These are phyloP conservation scores for Yarrowia yakushimensis DNA, from an alignment of 805 yeast species.

Conservation along the genomic window DNA sequence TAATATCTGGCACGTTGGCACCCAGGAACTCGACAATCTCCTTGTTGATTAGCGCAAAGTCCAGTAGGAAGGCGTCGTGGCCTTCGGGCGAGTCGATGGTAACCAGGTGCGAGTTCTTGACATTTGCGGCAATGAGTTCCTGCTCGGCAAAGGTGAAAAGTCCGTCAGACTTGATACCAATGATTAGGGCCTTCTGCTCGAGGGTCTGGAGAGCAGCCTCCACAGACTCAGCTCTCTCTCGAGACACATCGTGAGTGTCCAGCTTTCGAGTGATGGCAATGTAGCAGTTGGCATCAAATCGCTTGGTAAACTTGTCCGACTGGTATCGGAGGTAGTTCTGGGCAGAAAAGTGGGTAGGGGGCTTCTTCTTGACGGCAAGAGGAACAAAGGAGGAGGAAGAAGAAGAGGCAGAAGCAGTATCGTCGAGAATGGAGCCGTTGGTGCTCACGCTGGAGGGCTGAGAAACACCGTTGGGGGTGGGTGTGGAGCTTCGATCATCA, in stretches of 20 bases:
- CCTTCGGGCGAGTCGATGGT: constrained; percentile 91
- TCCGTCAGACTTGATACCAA: constrained; percentile 91
- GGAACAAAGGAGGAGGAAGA: constrained; percentile 2
- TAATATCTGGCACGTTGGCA: constrained; percentile 55
- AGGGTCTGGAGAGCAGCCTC: constrained; percentile 57
- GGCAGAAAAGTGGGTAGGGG: constrained; percentile 78
- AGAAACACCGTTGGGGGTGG: not conserved
- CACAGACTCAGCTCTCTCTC: constrained; percentile 57
- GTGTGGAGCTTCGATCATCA: not conserved
- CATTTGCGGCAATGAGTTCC: constrained; percentile 68
- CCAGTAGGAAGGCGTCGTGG: constrained; percentile 93
- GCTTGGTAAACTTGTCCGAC: constrained; percentile 79
- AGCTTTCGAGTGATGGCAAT: constrained; percentile 88
- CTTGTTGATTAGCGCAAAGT: constrained; percentile 76
- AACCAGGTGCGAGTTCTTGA: constrained; percentile 66
- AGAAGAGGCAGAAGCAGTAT: constrained; percentile 28
- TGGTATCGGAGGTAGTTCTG: constrained; percentile 93
- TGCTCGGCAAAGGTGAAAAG: constrained; percentile 90
- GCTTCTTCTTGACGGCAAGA: constrained; percentile 30
- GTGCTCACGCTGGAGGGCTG: constrained; percentile 3
- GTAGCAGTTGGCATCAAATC: constrained; percentile 97
- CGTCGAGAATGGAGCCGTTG: constrained; percentile 16
- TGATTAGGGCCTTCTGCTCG: constrained; percentile 71
- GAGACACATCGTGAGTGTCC: constrained; percentile 90
- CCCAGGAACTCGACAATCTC: constrained; percentile 65